Conservation (phyloP, 176 grass and related monocot genomes). For the Triticum dicoccoides region DNA sequence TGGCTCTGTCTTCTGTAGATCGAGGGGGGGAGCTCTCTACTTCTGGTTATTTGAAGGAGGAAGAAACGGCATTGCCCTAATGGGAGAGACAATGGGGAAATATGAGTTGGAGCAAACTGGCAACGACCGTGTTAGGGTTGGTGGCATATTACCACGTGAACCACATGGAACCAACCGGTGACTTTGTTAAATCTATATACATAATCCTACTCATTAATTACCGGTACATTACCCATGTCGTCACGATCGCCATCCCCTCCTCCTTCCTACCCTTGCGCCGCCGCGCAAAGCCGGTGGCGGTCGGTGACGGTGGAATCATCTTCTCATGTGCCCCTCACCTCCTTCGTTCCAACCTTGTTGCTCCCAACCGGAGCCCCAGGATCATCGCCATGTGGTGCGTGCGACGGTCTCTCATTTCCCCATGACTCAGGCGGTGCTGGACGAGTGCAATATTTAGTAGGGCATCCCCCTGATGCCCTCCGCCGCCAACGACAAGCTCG, state of each 20-base stretch:
- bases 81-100: neutral
- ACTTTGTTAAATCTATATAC: no score
- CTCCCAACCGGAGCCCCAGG: neutral
- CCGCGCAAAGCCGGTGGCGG: neutral
- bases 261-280: no score
- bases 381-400: constrained; percentile 47
- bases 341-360: neutral
- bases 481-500: constrained; percentile 53
- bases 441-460: constrained; percentile 59
- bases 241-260: no score
- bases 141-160: neutral
- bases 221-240: accelerated
- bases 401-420: constrained; percentile 67
- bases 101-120: neutral
- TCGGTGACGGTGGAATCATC: neutral
- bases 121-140: neutral
- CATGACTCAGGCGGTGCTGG: constrained; percentile 34
- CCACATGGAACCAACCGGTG: neutral
- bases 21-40: neutral
- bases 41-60: neutral
- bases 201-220: no score
- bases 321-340: neutral
- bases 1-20: neutral
- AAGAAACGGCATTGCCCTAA: neutral
- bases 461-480: constrained; percentile 72